Evolutionary conservation across 805 yeast species (phyloP).

Genomic region (Candida ficus): DNA sequence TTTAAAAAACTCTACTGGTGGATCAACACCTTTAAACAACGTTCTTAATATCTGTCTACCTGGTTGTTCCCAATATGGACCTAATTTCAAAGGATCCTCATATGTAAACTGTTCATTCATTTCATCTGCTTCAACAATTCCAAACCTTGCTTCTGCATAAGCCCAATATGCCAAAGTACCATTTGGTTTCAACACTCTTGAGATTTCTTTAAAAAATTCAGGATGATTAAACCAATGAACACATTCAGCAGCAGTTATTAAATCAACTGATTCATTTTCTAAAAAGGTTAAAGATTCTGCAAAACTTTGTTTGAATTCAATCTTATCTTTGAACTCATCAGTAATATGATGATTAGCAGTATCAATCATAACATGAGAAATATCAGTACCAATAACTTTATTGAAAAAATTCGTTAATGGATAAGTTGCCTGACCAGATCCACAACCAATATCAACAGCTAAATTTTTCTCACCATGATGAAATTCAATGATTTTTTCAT

Average conservation of each 20-base stretch:
- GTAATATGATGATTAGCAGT: slow-evolving; percentile 32
- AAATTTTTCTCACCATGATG: slow-evolving; percentile 33
- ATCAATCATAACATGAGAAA: slow-evolving; percentile 51
- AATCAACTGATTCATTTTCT: slow-evolving; percentile 43
- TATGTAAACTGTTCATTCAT: slow-evolving; percentile 48
- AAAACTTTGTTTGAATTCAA: slow-evolving; percentile 19
- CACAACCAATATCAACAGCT: slow-evolving; percentile 76
- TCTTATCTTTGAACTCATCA: slow-evolving; percentile 9
- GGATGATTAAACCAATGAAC: slow-evolving; percentile 78
- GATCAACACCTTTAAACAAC: slow-evolving; percentile 36
- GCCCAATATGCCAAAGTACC: slow-evolving; percentile 80
- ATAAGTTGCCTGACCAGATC: slow-evolving; percentile 70
- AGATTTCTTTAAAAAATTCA: slow-evolving; percentile 44
- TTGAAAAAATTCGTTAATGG: slow-evolving; percentile 41
- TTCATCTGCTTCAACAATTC: slow-evolving; percentile 50
- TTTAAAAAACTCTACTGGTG: slow-evolving; percentile 37
- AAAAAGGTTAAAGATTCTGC: slow-evolving; percentile 24
- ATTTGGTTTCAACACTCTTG: slow-evolving; percentile 44
- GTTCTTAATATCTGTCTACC: slow-evolving; percentile 56
- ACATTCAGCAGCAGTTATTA: slow-evolving; percentile 78
- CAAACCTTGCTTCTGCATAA: slow-evolving; percentile 66
- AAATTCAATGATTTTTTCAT: slow-evolving; percentile 35
- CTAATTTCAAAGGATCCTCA: slow-evolving; percentile 42
- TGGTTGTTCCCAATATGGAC: slow-evolving; percentile 83
- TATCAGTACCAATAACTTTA: slow-evolving; percentile 59